Evolutionary conservation across 2,329 filamentous ascomycete genomes (phyloP), one percentile per base, ranked within the genome.

Genomic region (Sporothrix protearum): DNA sequence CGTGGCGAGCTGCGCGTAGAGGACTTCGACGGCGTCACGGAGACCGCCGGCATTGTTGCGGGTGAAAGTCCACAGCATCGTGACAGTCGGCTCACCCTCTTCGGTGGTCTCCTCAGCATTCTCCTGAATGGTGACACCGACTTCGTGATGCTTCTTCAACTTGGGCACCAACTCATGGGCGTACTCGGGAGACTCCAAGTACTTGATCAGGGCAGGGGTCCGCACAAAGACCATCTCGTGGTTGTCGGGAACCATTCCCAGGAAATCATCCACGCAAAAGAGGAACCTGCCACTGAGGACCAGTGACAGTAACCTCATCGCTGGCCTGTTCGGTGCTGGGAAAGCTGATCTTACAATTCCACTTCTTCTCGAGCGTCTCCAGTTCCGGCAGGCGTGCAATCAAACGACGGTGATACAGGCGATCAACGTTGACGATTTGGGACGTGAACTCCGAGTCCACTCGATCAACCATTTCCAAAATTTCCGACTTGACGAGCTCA

Each of bases 301-400:
- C 96, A 73, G 94, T 97, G 72, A 99, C 94, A 22, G 92, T 96
- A 69, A 99, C 94, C 78, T 96, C 92, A 78, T 99, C 96, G 79
- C 95, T 98, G 28, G 96, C 96, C 81, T 96, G 92, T 80, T 99
- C 96, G 10, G 96, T 98, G 82, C 94, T 97, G 8, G 96, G 96
- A 79, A 99, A 99, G 76, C 94, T 92, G 78, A 99, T 96, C 85
- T 98, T 98, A 89, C 96, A 99, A 81, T 98, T 98, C 91, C 94
- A 98, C 83, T 97, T 97, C 86, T 97, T 96, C 84, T 99, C 96
- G 68, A 99, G 86, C 76, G 96, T 93, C 76, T 98, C 95, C 72
- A 99, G 93, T 78, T 97, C 93, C 59, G 88, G 85, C 75, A 98
- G 90, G 73, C 94, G 93, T 73, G 92, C 88, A 79, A 99, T 91